phyloP scores from a whole-genome alignment of 2,329 filamentous ascomycete species.

The Calonectria hongkongensis region DNA sequence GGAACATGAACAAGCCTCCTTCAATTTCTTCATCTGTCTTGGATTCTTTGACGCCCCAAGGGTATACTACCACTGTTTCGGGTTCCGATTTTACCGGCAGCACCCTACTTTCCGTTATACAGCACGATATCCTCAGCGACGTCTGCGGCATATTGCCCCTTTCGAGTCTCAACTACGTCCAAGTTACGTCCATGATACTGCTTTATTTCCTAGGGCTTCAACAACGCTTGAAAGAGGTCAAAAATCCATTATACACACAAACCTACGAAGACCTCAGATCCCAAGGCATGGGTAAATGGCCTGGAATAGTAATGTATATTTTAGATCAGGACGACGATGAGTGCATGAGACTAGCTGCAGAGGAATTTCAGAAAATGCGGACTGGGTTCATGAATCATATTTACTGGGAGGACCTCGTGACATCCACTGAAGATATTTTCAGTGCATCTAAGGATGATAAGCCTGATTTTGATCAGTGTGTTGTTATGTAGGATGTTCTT shows the following conservation, averaged over 20 bases:
- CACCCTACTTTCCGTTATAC: background rate
- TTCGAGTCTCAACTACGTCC: constrained; percentile 60
- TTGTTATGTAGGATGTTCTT: background rate
- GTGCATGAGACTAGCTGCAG: constrained; percentile 34
- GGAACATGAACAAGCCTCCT: background rate
- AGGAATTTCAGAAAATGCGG: constrained; percentile 19
- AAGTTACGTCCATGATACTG: constrained; percentile 50
- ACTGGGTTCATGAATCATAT: constrained; percentile 37
- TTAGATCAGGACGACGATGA: constrained; percentile 35
- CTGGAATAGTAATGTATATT: constrained; percentile 28
- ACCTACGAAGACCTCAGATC: constrained; percentile 6
- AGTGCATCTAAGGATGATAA: background rate
- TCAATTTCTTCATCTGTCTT: background rate
- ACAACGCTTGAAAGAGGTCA: constrained; percentile 46
- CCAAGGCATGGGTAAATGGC: background rate
- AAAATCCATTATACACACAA: constrained; percentile 48
- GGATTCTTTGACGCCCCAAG: background rate
- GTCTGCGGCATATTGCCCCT: constrained; percentile 47
- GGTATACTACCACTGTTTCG: background rate
- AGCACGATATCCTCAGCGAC: constrained; percentile 36
- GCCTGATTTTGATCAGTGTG: background rate
- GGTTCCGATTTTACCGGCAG: background rate
- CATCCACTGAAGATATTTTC: background rate
- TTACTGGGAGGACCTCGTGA: constrained; percentile 44
- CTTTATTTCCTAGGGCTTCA: constrained; percentile 56